Base-by-base conservation (phyloP, 768 basidiomycete species). In the Daedalea quercina region DNA sequence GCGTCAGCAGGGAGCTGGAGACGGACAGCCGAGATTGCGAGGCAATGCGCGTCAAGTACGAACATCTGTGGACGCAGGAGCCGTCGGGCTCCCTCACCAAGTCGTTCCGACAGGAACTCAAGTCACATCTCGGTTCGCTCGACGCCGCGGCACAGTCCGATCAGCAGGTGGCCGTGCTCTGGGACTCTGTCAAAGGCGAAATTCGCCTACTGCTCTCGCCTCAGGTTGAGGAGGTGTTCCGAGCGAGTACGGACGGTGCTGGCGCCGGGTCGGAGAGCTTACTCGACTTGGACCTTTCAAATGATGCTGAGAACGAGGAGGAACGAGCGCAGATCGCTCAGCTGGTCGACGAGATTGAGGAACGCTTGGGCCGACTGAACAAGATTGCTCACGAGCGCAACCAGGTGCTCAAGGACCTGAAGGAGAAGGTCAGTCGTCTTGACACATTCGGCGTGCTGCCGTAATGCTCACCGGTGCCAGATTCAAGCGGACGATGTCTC, bases 401-500 rank as follows among this genome's bases (percentile, higher is more conserved):
- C 11, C 89, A 94, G 59, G 84, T 93, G 0, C 69, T 98, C 50
- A 94, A 90, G 65, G 96, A 98, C 64, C 73, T 99, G 46, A 99
- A 98, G 67, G 94, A 97, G 42, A 96, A 95, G 81, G 94, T 93
- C 50, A 8, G 61, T 48, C 7, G 42, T 25, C 7, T 44, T 41
- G 25, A 25, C 47, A 15, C 22, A 12, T 3, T 2, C 6, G 13
- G 20, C 19, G 3, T 19, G 33, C 46, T 28, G 28, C 6, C 9
- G 35, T n/a, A 47, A 25, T 41, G 44, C 22, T 41, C 15, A 35
- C 46, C 40, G 19, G 17, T 44, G 17, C 19, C 13, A 98, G 94
- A 79, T 96, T 44, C 96, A 97, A 82, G 75, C 78, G 24, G 96
- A 99, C 69, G 96, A 99, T 58, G 95, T 98, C 24, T 99, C 95